A percentile compares a stretch with the other conserved stretches of the same genome.
Evolutionary conservation across 2,329 filamentous ascomycete genomes (phyloP).

Genomic region (Colletotrichum lupini): DNA sequence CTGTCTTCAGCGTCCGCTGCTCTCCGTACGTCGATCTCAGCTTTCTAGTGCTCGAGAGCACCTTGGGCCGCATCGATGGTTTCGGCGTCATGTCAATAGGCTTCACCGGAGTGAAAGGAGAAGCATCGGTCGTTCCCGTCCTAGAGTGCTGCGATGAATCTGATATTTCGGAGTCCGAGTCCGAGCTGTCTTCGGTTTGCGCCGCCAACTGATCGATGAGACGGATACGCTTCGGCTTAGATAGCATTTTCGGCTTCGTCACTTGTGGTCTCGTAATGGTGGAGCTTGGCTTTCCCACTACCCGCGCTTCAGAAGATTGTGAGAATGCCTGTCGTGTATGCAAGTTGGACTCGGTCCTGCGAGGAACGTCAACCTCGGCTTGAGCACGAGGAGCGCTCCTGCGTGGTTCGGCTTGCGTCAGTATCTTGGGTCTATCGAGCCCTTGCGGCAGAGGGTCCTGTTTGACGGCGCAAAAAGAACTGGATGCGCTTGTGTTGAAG

Average conservation of each 20-base stretch:
- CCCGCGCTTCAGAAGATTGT: not conserved
- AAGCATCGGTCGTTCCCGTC: not conserved
- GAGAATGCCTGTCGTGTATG: conserved; percentile 2
- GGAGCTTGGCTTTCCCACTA: not conserved
- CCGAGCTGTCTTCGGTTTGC: conserved; percentile 28
- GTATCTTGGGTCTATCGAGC: not conserved
- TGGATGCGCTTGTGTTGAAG: not conserved
- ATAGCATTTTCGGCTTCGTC: conserved; percentile 8
- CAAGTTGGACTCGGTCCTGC: not conserved
- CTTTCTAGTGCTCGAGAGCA: conserved; percentile 23
- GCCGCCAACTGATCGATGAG: conserved; percentile 36
- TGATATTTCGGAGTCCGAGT: conserved; percentile 26
- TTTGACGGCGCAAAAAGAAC: not conserved
- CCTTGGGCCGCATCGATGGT: conserved; percentile 18
- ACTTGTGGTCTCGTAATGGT: not conserved
- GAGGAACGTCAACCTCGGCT: not conserved
- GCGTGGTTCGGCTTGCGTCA: not conserved
- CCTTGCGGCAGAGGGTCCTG: not conserved
- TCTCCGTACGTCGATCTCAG: conserved; percentile 33
- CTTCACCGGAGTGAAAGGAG: conserved; percentile 14
- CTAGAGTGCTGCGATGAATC: not conserved
- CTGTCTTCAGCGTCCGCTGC: conserved; percentile 48
- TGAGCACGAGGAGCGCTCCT: not conserved
- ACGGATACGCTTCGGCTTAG: conserved; percentile 19
- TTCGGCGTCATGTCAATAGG: conserved; percentile 16